Evolutionary conservation across 2,329 filamentous ascomycete genomes (phyloP).

Genomic region (Colletotrichum sojae): DNA sequence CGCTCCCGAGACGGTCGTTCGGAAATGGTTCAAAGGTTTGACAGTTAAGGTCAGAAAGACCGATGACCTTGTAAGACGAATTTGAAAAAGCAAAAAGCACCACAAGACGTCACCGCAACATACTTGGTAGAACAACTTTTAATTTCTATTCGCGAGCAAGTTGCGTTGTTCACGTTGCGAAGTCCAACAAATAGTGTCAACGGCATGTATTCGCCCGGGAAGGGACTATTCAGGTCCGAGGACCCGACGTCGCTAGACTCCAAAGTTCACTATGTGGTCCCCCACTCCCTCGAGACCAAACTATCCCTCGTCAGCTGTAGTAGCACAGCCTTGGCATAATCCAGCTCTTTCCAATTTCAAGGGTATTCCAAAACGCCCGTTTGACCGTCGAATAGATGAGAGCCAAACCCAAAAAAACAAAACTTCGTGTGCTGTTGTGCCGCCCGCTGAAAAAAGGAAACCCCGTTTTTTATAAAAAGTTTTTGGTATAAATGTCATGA

Average conservation of each 20-base stretch:
- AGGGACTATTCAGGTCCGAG: background rate
- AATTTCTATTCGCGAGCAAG: too few species aligned
- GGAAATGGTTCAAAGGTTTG: too few species aligned
- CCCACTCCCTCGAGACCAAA: too few species aligned
- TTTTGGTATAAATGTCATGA: slow-evolving; percentile 19
- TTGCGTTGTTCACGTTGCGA: background rate
- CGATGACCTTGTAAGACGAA: too few species aligned
- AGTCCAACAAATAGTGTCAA: background rate
- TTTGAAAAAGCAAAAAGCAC: too few species aligned
- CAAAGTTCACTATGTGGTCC: too few species aligned
- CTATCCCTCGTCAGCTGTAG: background rate
- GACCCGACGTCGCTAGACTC: background rate
- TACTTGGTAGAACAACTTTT: too few species aligned
- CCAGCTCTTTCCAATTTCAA: slow-evolving; percentile 20
- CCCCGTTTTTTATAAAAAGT: slow-evolving; percentile 2
- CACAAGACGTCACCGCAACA: too few species aligned
- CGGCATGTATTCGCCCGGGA: slow-evolving; percentile 2
- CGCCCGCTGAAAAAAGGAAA: slow-evolving; percentile 11
- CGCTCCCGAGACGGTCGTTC: too few species aligned
- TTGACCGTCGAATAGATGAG: slow-evolving; percentile 2
- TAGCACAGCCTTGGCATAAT: background rate
- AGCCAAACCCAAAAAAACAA: slow-evolving; percentile 7
- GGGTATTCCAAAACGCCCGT: slow-evolving; percentile 29
- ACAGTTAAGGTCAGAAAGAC: too few species aligned
- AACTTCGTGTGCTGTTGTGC: slow-evolving; percentile 31